Evolutionary conservation across 2,329 filamentous ascomycete genomes (phyloP).

Genomic region (Hypocrella siamensis): DNA sequence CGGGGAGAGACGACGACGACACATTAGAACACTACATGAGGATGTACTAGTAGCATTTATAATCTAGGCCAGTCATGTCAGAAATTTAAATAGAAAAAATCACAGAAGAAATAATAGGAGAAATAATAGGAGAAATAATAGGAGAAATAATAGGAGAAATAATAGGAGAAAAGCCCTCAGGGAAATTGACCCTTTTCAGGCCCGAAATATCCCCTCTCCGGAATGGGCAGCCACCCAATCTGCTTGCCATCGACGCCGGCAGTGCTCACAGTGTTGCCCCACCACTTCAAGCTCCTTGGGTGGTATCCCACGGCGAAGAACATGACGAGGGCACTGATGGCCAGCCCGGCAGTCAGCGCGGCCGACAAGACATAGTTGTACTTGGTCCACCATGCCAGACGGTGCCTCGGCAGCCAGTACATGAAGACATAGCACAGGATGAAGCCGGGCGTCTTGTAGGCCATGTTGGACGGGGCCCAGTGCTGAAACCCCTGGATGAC

Average conservation of each 20-base stretch:
- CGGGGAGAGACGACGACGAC: too few relatives aligned
- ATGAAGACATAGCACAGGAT: slow-evolving; percentile 25
- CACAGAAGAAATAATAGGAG: too few relatives aligned
- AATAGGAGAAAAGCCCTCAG: not conserved
- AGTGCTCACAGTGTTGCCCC: slow-evolving; percentile 21
- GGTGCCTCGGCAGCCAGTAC: slow-evolving; percentile 17
- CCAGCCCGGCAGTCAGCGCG: slow-evolving; percentile 24
- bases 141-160: not conserved
- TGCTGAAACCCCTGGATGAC: slow-evolving; percentile 25
- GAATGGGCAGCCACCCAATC: slow-evolving; percentile 7
- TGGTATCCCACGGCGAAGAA: slow-evolving; percentile 23
- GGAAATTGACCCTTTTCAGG: slow-evolving; percentile 10
- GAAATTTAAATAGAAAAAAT: too few relatives aligned
- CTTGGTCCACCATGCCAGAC: slow-evolving; percentile 27
- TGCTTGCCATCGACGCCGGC: slow-evolving; percentile 9
- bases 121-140: not conserved
- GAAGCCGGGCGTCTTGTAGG: slow-evolving; percentile 26
- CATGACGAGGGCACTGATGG: slow-evolving; percentile 24
- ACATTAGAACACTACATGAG: too few relatives aligned
- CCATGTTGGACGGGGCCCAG: slow-evolving; percentile 25
- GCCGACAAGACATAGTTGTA: slow-evolving; percentile 30
- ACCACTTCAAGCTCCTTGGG: slow-evolving; percentile 21
- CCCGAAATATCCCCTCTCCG: slow-evolving; percentile 12
- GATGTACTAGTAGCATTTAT: too few relatives aligned
- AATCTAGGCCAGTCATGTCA: too few relatives aligned